phyloP scores from a whole-genome alignment of 2,329 filamentous ascomycete genomes.

The Chaetomium olivaceum region DNA sequence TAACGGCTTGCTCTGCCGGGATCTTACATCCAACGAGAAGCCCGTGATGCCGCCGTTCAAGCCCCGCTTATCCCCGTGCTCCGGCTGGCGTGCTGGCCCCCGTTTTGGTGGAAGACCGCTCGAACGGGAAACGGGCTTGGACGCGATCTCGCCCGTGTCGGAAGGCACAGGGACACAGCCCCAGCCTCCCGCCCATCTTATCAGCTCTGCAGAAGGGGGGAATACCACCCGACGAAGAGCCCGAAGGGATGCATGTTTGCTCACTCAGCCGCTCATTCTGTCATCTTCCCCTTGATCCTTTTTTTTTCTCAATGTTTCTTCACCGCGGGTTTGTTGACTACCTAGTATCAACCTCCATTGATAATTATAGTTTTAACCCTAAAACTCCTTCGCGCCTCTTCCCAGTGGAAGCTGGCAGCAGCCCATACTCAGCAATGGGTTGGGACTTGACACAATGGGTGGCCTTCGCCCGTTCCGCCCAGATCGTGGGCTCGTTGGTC shows the following conservation, averaged over 20 bases:
- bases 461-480: constrained; percentile 37
- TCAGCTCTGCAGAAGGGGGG: constrained; percentile 3
- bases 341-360: not conserved
- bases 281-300: not conserved
- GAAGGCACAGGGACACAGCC: constrained; percentile 20
- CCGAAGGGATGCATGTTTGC: not conserved
- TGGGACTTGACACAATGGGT: constrained; percentile 41
- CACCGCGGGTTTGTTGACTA: not conserved
- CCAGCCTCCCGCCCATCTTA: constrained; percentile 11
- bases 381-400: constrained; percentile 15
- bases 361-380: not conserved
- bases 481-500: constrained; percentile 37
- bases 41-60: not conserved
- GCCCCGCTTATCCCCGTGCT: constrained; percentile 3
- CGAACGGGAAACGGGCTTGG: not conserved
- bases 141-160: not conserved
- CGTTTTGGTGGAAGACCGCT: not conserved
- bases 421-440: constrained; percentile 25
- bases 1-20: not conserved
- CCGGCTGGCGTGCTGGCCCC: not conserved
- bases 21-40: not conserved
- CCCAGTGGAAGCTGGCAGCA: constrained; percentile 17
- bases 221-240: not conserved
- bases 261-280: not conserved
- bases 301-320: not conserved